Percentiles rank a stretch among this genome's conserved stretches.
These are phyloP conservation scores for Cutaneotrichosporon mucoides DNA, from an alignment of 1,284 basidiomycete species.

Conservation along the genomic window DNA sequence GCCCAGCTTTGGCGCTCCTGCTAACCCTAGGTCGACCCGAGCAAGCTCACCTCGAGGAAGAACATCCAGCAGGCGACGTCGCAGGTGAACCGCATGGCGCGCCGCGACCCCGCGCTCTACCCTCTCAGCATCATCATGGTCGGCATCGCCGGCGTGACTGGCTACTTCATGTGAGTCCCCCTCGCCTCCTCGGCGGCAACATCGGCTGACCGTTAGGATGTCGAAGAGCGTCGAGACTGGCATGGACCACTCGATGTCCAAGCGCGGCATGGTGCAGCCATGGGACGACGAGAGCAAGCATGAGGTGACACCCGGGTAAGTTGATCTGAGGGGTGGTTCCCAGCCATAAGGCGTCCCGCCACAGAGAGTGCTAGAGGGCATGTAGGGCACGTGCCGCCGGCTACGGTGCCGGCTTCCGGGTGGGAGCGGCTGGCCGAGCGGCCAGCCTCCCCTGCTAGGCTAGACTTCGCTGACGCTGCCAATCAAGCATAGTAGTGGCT, in stretches of 20 bases:
- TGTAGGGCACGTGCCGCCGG: background rate
- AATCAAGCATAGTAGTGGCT: too few species aligned
- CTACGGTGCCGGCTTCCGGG: too few species aligned
- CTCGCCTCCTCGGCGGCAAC: too few species aligned
- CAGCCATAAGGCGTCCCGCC: background rate
- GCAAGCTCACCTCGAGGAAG: constrained; percentile 34
- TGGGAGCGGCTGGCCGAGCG: too few species aligned
- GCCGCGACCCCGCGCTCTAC: constrained; percentile 49
- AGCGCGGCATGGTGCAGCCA: constrained; percentile 39
- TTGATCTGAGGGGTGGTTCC: background rate
- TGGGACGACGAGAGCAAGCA: constrained; percentile 43
- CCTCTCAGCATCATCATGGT: constrained; percentile 44
- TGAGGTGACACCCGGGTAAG: constrained; percentile 40
- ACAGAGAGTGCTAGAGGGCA: too few species aligned
- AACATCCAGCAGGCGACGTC: constrained; percentile 42
- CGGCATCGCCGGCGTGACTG: constrained; percentile 40
- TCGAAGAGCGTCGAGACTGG: constrained; percentile 39
- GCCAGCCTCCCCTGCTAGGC: too few species aligned
- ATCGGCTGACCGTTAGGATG: constrained; percentile 23
- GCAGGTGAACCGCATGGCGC: constrained; percentile 47
- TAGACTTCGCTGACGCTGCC: too few species aligned
- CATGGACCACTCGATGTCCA: constrained; percentile 28
- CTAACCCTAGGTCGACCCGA: constrained; percentile 32
- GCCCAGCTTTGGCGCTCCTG: too few species aligned
- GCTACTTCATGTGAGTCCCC: constrained; percentile 39